Conservation (phyloP, 148 eudicot genomes). For the Beta vulgaris region DNA sequence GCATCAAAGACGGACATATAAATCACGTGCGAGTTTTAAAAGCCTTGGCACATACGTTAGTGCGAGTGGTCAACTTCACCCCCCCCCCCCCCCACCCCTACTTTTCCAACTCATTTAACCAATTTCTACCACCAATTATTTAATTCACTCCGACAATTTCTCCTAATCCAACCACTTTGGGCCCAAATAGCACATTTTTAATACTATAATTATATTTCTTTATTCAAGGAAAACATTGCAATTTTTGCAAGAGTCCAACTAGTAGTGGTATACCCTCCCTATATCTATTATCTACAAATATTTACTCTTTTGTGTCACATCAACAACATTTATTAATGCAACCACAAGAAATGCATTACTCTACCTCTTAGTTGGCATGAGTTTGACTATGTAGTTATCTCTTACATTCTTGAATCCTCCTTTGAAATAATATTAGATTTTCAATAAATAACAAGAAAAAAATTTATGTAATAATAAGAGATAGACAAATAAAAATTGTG, state of each 20-base stretch:
- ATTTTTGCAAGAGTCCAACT: not conserved
- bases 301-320: not conserved
- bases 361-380: not conserved
- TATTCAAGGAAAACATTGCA: conserved; percentile 6
- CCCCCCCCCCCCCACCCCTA: not conserved
- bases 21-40: not conserved
- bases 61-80: not conserved
- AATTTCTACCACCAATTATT: not conserved
- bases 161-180: not conserved
- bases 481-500: too few relatives aligned
- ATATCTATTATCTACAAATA: not conserved
- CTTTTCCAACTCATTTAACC: not conserved
- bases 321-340: not conserved
- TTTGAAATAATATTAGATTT: too few relatives aligned
- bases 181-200: not conserved
- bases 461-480: too few relatives aligned
- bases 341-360: not conserved
- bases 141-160: conserved; percentile 4
- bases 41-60: not conserved
- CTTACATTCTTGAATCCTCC: too few relatives aligned
- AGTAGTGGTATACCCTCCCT: not conserved
- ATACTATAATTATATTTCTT: not conserved
- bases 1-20: not conserved
- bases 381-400: too few relatives aligned
- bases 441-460: too few relatives aligned